Conservation (phyloP, 73 alveolate genomes). For the Urostyla sp. region DNA sequence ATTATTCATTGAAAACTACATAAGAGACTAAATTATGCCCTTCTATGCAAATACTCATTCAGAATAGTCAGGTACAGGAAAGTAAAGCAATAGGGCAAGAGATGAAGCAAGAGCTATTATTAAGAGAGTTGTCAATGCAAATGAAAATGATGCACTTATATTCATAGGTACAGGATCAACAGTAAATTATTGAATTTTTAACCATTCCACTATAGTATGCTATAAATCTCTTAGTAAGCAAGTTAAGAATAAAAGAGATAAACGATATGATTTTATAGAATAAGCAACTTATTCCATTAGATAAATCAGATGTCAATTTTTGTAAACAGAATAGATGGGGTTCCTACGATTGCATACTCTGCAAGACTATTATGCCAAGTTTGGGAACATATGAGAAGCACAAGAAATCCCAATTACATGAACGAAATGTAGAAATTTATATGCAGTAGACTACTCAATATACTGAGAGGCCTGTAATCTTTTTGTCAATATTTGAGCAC, state of each 20-base stretch:
- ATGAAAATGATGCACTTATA: constrained; percentile 88
- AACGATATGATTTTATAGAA: background rate
- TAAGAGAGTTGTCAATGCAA: constrained; percentile 86
- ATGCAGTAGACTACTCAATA: constrained; percentile 46
- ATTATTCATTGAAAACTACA: constrained; percentile 87
- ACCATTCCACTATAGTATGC: constrained; percentile 25
- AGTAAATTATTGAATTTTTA: constrained; percentile 19
- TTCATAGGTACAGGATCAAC: constrained; percentile 93
- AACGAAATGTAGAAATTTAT: constrained; percentile 63
- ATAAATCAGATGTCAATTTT: constrained; percentile 70
- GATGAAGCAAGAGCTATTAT: constrained; percentile 91
- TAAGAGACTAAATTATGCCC: constrained; percentile 80
- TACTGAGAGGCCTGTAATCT: constrained; percentile 76
- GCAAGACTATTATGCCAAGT: constrained; percentile 85
- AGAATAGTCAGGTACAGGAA: constrained; percentile 84
- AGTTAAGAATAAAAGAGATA: constrained; percentile 37
- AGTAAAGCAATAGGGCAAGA: constrained; percentile 86
- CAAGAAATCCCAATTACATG: constrained; percentile 79
- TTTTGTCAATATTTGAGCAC: constrained; percentile 88
- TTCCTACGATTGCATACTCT: constrained; percentile 88
- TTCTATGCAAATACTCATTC: constrained; percentile 95
- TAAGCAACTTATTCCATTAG: constrained; percentile 29
- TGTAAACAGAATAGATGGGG: constrained; percentile 94
- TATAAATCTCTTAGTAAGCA: constrained; percentile 32
- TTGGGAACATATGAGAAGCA: constrained; percentile 88